Conservation (phyloP, 2,329 filamentous ascomycete species). For the Aspergillus thermomutatus region DNA sequence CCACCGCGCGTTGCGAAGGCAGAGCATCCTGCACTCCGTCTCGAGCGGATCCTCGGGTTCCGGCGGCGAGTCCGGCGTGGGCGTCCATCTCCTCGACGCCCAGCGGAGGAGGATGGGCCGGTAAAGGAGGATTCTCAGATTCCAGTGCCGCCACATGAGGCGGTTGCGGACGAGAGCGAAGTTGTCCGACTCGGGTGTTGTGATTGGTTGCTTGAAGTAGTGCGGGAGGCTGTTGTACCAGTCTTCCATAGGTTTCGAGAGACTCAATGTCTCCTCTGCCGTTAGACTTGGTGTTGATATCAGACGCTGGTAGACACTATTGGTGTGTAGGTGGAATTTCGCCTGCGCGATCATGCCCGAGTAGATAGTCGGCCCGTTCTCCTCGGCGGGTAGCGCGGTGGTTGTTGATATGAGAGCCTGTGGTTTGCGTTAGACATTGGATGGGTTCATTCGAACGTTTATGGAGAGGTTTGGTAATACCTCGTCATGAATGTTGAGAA, state of each 20-base stretch:
- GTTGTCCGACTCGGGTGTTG: conserved; percentile 32
- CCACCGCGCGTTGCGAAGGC: conserved; percentile 39
- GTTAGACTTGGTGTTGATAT: conserved; percentile 42
- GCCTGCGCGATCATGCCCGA: conserved; percentile 42
- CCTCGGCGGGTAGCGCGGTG: conserved; percentile 35
- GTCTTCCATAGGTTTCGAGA: conserved; percentile 42
- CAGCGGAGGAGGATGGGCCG: conserved; percentile 42
- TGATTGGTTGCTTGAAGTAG: conserved; percentile 37
- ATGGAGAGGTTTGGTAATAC: conserved; percentile 12
- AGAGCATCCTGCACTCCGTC: conserved; percentile 37
- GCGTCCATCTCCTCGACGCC: conserved; percentile 36
- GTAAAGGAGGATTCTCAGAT: conserved; percentile 43
- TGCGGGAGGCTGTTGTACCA: conserved; percentile 42
- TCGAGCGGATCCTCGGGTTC: conserved; percentile 36
- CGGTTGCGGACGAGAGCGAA: conserved; percentile 39
- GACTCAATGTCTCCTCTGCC: conserved; percentile 38
- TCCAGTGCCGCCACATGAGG: conserved; percentile 44
- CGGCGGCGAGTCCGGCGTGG: conserved; percentile 23
- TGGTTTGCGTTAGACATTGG: neutral
- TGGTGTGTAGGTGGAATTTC: conserved; percentile 43
- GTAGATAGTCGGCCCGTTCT: conserved; percentile 41
- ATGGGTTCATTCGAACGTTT: neutral
- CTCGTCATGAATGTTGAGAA: conserved; percentile 45
- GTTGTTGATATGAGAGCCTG: conserved; percentile 37
- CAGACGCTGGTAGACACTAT: conserved; percentile 43